phyloP scores from a whole-genome alignment of 1,284 basidiomycete species.

The Apiotrichum siamense region DNA sequence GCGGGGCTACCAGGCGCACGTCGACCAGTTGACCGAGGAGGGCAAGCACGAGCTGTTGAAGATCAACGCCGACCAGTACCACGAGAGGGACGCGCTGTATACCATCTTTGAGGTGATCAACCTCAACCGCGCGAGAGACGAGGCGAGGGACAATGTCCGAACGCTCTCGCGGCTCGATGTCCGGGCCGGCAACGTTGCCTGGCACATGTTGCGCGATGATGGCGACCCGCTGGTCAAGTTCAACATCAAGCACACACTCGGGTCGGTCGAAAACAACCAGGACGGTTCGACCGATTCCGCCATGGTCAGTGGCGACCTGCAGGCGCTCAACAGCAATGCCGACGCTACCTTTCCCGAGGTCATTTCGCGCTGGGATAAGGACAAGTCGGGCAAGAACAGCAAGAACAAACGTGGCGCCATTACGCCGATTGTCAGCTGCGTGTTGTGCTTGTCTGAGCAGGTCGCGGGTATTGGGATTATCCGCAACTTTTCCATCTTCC shows the following conservation, averaged over 20 bases:
- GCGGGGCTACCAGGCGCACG: conserved; percentile 54
- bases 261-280: conserved; percentile 78
- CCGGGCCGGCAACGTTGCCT: conserved; percentile 80
- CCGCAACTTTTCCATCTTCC: conserved; percentile 69
- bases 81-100: conserved; percentile 73
- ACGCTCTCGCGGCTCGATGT: conserved; percentile 77
- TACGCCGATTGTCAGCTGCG: conserved; percentile 16
- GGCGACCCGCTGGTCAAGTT: conserved; percentile 77
- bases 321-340: conserved; percentile 78
- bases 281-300: conserved; percentile 83
- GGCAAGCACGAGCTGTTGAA: conserved; percentile 55
- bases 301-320: conserved; percentile 66
- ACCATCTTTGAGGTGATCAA: conserved; percentile 82
- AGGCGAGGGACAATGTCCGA: conserved; percentile 62
- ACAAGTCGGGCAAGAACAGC: conserved; percentile 50
- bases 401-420: too few relatives aligned
- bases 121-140: conserved; percentile 64
- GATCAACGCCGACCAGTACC: conserved; percentile 66
- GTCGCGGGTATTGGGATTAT: conserved; percentile 92
- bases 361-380: conserved; percentile 57
- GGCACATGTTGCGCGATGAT: conserved; percentile 78
- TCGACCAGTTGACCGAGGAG: conserved; percentile 52
- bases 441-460: conserved; percentile 73
- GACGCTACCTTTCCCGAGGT: conserved; percentile 86
- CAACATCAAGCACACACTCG: conserved; percentile 70